Percentiles rank a stretch among this genome's conserved stretches.
phyloP scores from a whole-genome alignment of 371 early-diverging fungal species.

The Gilbertella persicaria region DNA sequence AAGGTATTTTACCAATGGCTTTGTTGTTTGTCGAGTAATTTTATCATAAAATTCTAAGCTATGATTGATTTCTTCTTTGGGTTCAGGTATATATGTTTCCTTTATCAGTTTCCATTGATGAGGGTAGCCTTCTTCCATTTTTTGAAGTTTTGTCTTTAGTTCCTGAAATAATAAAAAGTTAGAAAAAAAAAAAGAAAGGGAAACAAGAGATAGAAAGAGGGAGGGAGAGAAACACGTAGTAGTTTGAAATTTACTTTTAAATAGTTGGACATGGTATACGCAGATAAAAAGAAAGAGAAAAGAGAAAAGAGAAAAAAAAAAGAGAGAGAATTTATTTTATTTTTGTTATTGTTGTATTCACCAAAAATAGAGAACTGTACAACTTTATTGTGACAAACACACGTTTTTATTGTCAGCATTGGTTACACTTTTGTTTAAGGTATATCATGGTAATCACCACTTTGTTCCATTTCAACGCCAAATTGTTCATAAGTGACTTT shows the following conservation, averaged over 20 bases:
- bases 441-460: constrained; percentile 61
- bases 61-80: background rate
- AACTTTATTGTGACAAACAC: constrained; percentile 2
- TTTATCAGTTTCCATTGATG: constrained; percentile 32
- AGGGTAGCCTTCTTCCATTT: constrained; percentile 17
- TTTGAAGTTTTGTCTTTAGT: constrained; percentile 18
- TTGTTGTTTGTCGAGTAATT: constrained; percentile 18
- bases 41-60: constrained; percentile 14
- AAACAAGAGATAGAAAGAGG: background rate
- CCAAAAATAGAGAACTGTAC: constrained; percentile 13
- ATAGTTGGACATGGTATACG: constrained; percentile 3
- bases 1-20: constrained; percentile 20
- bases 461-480: constrained; percentile 72
- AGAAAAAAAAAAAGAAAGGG: background rate
- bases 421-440: background rate
- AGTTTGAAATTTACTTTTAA: constrained; percentile 12
- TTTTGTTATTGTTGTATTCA: constrained; percentile 21
- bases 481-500: constrained; percentile 69
- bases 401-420: background rate
- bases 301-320: constrained; percentile 3
- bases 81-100: constrained; percentile 12
- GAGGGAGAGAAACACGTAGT: background rate
- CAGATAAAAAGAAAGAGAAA: background rate
- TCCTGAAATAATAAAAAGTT: constrained; percentile 4
- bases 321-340: background rate